Percentiles rank a stretch among this genome's conserved stretches.
phyloP scores from a whole-genome alignment of 257 asterid species.

The Scutellaria baicalensis region DNA sequence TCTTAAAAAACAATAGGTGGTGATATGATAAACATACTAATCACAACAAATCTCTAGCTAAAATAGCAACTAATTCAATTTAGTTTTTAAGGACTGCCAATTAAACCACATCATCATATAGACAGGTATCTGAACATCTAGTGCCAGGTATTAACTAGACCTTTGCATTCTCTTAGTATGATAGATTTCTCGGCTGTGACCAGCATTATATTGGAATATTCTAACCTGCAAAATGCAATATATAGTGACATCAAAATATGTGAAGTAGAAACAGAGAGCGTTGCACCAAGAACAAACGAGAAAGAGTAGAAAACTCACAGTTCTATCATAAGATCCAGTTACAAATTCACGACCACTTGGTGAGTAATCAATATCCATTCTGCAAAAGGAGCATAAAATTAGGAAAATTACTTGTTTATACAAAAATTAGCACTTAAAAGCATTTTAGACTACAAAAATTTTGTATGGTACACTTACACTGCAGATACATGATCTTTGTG shows the following conservation, averaged over 20 bases:
- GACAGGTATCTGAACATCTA: not conserved
- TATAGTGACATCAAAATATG: not conserved
- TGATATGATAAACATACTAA: not conserved
- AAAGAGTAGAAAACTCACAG: constrained; percentile 44
- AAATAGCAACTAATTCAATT: not conserved
- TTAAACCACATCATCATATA: not conserved
- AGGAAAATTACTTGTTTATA: not conserved
- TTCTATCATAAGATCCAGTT: constrained; percentile 95
- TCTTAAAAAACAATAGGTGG: not conserved
- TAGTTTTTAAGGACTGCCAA: not conserved
- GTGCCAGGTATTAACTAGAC: constrained; percentile 21
- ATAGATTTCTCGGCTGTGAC: constrained; percentile 93
- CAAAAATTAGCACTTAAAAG: not conserved
- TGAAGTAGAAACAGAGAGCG: not conserved
- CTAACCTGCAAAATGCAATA: constrained; percentile 56
- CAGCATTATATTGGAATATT: constrained; percentile 85
- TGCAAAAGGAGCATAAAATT: constrained; percentile 27
- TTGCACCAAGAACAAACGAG: not conserved
- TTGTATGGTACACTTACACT: constrained; percentile 47
- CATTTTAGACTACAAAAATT: not conserved
- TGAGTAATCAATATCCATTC: constrained; percentile 97
- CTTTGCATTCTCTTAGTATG: constrained; percentile 99
- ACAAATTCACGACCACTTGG: constrained; percentile 99
- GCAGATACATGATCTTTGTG: constrained; percentile 94
- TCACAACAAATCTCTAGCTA: not conserved